Base-by-base conservation (phyloP, 495 filamentous ascomycete species). In the Daldinia grandis region DNA sequence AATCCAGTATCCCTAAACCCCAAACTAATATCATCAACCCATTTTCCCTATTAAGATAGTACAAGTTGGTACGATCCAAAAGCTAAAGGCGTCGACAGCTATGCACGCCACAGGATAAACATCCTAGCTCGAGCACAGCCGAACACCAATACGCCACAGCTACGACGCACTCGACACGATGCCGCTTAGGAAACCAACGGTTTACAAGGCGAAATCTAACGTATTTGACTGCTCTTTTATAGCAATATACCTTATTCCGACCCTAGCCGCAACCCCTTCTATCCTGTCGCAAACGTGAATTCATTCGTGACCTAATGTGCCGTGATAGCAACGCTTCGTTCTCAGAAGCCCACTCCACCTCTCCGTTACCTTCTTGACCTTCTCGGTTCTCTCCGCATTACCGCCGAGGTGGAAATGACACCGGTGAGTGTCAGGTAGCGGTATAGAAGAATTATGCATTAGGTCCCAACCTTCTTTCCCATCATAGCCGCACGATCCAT, bases 361-460 rank as follows among this genome's bases (percentile, higher is more conserved):
- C 28, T 38, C 8, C 42, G 10, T 47, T 25, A 31, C 38, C 61
- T 40, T 33, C 40, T 19, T 15, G 2, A 44, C 50, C 40, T 49
- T 44, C 49, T 56, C 58, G 21, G 49, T 49, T 40, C 42, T 40
- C 49, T 56, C 64, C 50, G 27, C 28, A 31, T 35, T 33, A 28
- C 37, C 8, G 28, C 56, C 17, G 64, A 69, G 61, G 28, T 50
- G 51, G 62, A 51, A 69, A 40, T 62, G 42, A 49, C 17, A 38
- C 35, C 54, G 42, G 30, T 53, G 30, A 58, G 58, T n/a, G 57
- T 40, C 31, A 60, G 38, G 15, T 28, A 21, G 24, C 42, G 24
- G 49, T 58, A 60, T 38, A 65, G 47, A 51, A 57, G 27, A 64
- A 73, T 73, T 66, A 69, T 62, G 70, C 62, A 73, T 66, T 62